These are phyloP conservation scores for Fremontodendron californicum DNA, from an alignment of 345 rosid species.

Conservation along the genomic window DNA sequence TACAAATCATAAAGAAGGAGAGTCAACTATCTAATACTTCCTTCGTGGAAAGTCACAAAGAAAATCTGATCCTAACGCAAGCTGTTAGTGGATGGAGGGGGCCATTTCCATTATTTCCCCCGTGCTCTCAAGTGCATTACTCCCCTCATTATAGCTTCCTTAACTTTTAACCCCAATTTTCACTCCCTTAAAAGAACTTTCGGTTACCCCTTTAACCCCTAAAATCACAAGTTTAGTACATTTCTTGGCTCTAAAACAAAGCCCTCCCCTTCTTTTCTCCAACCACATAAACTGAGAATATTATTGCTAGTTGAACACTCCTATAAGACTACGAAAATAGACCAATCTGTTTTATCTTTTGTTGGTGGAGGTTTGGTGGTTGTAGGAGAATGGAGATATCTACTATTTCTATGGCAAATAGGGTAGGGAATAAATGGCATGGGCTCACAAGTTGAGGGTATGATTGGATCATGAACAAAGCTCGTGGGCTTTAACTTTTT, in stretches of 20 bases:
- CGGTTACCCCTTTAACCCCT: neutral
- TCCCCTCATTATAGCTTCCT: slow-evolving; percentile 27
- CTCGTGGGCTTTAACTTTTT: slow-evolving; percentile 42
- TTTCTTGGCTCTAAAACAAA: neutral
- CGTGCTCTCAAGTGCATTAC: slow-evolving; percentile 36
- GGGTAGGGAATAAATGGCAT: no score
- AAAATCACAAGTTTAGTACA: neutral
- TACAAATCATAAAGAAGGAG: slow-evolving; percentile 5
- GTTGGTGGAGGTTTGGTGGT: slow-evolving; percentile 1
- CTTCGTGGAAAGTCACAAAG: slow-evolving; percentile 27
- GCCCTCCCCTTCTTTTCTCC: neutral
- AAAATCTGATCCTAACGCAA: slow-evolving; percentile 25
- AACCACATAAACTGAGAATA: no score
- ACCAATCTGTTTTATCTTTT: neutral
- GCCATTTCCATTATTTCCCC: slow-evolving; percentile 8
- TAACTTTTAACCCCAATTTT: neutral
- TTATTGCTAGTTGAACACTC: neutral
- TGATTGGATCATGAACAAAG: slow-evolving; percentile 46
- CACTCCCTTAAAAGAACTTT: slow-evolving; percentile 5
- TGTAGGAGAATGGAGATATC: neutral
- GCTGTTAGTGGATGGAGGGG: slow-evolving; percentile 21
- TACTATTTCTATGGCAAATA: neutral
- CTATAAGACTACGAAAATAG: neutral
- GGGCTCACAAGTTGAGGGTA: slow-evolving; percentile 30
- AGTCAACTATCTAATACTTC: neutral